phyloP scores from a whole-genome alignment of 305 asterid species.

The Euphrasia arctica region DNA sequence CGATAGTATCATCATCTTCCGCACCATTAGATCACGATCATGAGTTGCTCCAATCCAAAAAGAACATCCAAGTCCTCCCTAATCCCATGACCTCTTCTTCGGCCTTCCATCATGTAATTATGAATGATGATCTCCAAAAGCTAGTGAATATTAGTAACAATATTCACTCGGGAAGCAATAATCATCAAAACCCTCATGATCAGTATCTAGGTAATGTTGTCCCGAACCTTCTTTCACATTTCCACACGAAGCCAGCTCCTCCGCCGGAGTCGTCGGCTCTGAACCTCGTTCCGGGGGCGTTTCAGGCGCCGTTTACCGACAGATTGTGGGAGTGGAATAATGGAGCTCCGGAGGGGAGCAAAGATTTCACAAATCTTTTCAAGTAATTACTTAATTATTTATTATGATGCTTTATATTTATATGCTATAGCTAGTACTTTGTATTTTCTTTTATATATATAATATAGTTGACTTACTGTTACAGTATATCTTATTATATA shows the following conservation, averaged over 20 bases:
- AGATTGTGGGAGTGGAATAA: slow-evolving; percentile 76
- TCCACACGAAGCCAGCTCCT: not conserved
- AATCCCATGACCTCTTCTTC: not conserved
- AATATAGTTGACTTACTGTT: not conserved
- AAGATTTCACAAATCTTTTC: slow-evolving; percentile 47
- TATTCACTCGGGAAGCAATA: not conserved
- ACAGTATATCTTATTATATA: not conserved
- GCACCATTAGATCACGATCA: not conserved
- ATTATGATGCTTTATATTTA: not conserved
- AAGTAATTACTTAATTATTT: slow-evolving; percentile 32
- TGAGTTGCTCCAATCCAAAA: not conserved
- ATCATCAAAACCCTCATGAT: slow-evolving; percentile 5
- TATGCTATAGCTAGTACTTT: not conserved
- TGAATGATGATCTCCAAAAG: slow-evolving; percentile 53
- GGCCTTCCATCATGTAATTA: slow-evolving; percentile 21
- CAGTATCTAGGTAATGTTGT: slow-evolving; percentile 14
- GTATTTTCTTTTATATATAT: not conserved
- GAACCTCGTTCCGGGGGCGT: not conserved
- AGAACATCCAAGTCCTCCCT: not conserved
- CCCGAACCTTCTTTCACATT: slow-evolving; percentile 33
- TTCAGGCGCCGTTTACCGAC: slow-evolving; percentile 37
- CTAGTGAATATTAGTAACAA: slow-evolving; percentile 36
- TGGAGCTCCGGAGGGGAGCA: slow-evolving; percentile 44
- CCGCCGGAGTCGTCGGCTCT: not conserved
- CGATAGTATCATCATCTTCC: not conserved